These are phyloP conservation scores for Penicillium crustosum DNA, from an alignment of 2,329 filamentous ascomycete species.

Conservation along the genomic window DNA sequence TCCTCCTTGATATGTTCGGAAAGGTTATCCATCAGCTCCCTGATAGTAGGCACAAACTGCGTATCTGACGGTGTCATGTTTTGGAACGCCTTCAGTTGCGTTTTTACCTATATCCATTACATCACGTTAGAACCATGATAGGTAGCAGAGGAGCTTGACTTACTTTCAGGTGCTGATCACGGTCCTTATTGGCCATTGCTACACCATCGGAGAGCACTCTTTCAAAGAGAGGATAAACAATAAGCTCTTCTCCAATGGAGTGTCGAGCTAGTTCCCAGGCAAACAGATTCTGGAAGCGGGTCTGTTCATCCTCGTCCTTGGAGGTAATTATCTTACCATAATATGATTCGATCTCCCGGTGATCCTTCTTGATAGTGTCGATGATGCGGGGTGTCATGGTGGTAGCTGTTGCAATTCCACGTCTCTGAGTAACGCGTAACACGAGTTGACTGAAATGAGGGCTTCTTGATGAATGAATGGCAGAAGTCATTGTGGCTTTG, in stretches of 20 bases:
- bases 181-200: conserved; percentile 48
- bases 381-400: conserved; percentile 19
- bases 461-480: background rate
- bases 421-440: background rate
- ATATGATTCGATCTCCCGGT: conserved; percentile 41
- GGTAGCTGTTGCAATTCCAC: conserved; percentile 1
- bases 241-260: conserved; percentile 51
- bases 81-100: conserved; percentile 51
- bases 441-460: background rate
- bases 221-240: conserved; percentile 55
- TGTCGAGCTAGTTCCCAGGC: conserved; percentile 53
- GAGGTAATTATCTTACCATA: conserved; percentile 44
- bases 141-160: background rate
- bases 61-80: conserved; percentile 39
- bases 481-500: background rate
- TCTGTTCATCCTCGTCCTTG: conserved; percentile 34
- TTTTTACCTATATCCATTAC: conserved; percentile 47
- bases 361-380: conserved; percentile 42
- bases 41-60: conserved; percentile 45
- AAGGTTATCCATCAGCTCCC: conserved; percentile 44
- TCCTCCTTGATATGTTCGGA: conserved; percentile 52
- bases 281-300: conserved; percentile 50
- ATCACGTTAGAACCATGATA: background rate
- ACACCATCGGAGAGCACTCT: conserved; percentile 46
- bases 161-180: conserved; percentile 44